These are phyloP conservation scores for Pseudohyphozyma bogoriensis DNA, from an alignment of 768 basidiomycete species.

Conservation along the genomic window DNA sequence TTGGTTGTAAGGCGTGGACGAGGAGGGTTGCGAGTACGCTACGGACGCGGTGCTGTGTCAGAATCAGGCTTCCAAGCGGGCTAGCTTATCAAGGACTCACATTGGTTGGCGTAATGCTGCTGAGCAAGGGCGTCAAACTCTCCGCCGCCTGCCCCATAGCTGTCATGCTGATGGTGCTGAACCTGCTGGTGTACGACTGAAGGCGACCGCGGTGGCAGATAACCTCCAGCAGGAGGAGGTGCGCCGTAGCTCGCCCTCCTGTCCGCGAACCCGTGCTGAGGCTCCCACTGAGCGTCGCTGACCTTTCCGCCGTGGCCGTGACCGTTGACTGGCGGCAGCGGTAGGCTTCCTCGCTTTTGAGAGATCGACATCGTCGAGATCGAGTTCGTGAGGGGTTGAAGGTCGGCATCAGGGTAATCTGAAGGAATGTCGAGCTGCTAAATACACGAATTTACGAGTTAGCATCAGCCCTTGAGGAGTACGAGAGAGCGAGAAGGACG, in stretches of 20 bases:
- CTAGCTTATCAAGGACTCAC: too few relatives aligned
- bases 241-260: conserved; percentile 3
- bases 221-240: background rate
- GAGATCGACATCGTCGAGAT: conserved; percentile 18
- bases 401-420: conserved; percentile 25
- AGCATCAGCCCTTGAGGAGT: background rate
- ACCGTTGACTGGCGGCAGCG: background rate
- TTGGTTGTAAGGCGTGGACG: too few relatives aligned
- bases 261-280: background rate
- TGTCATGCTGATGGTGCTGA: background rate
- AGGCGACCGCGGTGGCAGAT: background rate
- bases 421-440: too few relatives aligned
- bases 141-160: background rate
- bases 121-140: too few relatives aligned
- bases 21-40: too few relatives aligned
- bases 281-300: background rate
- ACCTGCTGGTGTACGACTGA: background rate
- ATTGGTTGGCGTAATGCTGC: background rate
- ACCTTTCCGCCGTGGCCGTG: background rate
- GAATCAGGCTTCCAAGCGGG: too few relatives aligned
- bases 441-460: too few relatives aligned
- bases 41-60: too few relatives aligned
- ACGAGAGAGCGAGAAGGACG: background rate
- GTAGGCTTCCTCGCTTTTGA: conserved; percentile 2
- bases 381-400: conserved; percentile 14